Evolutionary conservation across 306 rosid species (phyloP), one percentile per base, ranked within the genome.

Genomic region (Cicer bijugum): DNA sequence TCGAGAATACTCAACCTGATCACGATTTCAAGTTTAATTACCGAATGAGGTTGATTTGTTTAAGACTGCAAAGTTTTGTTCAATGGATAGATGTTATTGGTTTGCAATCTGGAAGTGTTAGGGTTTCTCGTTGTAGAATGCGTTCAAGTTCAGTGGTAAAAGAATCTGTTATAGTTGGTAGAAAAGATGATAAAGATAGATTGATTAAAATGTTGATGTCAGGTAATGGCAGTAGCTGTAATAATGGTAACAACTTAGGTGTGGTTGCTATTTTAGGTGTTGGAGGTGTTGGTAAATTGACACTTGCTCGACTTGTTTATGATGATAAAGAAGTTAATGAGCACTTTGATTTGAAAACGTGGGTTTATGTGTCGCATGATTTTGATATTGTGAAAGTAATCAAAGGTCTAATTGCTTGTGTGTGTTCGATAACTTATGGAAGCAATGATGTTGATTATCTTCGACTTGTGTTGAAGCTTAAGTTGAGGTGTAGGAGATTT

Each of bases 61-160:
- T 61, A 16, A 75, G 71, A 69, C 69, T 85, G 6, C 70, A 45
- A 40, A 6, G 56, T 14, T 72, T 85, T 76, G 78, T 72, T 20
- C 74, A 79, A 44, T 75, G 74, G 64, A 79, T 7, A 3, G 67
- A 61, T 12, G 76, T 69, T 2, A 44, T 85, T 6, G 84, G 84
- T 2, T 76, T 85, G 77, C 12, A 38, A 66, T 43, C 50, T 81
- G 62, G 5, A 35, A 23, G 17, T 42, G 48, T 1, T 6, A 57
- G 56, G 33, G 64, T 71, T 11, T 67, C 67, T 9, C 42, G 20
- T 28, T 43, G 20, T 28, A 79, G 80, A 9, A 46, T 2, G 20
- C 4, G 3, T 38, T 61, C 46, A 4, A 38, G 5, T 62, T 62
- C 28, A 3, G 68, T 84, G 78, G 72, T 81, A 8, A 64, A 40